These are phyloP conservation scores for Arachis stenosperma DNA, from an alignment of 306 rosid species.

Conservation along the genomic window DNA sequence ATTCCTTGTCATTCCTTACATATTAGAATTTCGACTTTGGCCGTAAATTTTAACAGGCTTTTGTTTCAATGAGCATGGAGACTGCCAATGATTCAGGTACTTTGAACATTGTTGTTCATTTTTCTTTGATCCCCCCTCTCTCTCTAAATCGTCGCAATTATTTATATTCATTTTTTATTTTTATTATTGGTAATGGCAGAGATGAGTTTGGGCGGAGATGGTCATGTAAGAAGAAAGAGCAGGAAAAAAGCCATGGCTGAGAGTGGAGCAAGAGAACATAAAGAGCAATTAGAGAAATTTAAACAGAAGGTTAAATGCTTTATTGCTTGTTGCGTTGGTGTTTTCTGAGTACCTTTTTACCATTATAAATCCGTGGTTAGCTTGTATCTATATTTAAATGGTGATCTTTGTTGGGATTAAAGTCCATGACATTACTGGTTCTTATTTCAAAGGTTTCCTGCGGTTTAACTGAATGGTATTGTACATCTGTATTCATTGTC, in stretches of 20 bases:
- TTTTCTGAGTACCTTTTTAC: conserved; percentile 12
- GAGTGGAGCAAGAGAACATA: conserved; percentile 65
- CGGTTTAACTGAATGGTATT: no score
- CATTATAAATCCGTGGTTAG: no score
- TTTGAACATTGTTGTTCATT: neutral
- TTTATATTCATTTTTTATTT: conserved; percentile 11
- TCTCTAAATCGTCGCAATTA: neutral
- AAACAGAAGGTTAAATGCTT: conserved; percentile 79
- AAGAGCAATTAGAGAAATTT: conserved; percentile 69
- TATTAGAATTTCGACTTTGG: neutral
- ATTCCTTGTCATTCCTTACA: neutral
- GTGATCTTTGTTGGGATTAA: conserved; percentile 17
- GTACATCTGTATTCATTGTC: no score
- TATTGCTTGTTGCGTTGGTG: neutral
- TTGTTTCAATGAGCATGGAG: conserved; percentile 27
- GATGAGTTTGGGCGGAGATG: conserved; percentile 42
- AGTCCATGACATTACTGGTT: conserved; percentile 14
- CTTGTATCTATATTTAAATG: conserved; percentile 2
- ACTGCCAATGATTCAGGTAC: conserved; percentile 31
- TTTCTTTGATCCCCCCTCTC: neutral
- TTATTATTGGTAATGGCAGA: conserved; percentile 35
- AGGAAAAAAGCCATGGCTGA: conserved; percentile 40
- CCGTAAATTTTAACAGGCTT: conserved; percentile 1
- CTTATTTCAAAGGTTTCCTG: conserved; percentile 24
- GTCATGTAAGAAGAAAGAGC: conserved; percentile 34